These are phyloP conservation scores for Neovahlkampfia damariscottae DNA, from an alignment of 78 protist genomes.

Conservation along the genomic window DNA sequence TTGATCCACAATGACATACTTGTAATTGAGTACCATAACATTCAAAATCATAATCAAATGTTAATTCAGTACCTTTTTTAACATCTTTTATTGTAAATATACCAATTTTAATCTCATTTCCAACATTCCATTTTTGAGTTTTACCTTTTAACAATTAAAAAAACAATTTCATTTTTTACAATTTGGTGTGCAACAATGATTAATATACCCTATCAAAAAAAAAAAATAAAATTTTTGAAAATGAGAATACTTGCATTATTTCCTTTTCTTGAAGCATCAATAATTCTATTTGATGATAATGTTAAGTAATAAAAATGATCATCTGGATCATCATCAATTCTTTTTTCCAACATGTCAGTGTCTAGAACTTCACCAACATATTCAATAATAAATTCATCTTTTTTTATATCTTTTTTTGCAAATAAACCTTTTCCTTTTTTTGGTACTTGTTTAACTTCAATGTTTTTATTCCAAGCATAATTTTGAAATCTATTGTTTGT, in stretches of 20 bases:
- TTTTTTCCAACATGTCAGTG: neutral
- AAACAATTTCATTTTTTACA: neutral
- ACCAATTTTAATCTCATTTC: neutral
- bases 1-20: neutral
- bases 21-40: neutral
- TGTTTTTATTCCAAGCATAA: too few species aligned
- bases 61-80: conserved; percentile 12
- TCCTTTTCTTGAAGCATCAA: conserved; percentile 20
- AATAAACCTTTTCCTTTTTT: conserved; percentile 12
- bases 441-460: too few species aligned
- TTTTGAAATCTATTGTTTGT: too few species aligned
- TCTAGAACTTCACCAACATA: conserved; percentile 20
- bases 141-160: neutral
- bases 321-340: neutral
- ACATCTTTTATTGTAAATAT: conserved; percentile 7
- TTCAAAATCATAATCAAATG: conserved; percentile 15
- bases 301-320: conserved; percentile 14
- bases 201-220: too few species aligned
- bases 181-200: conserved; percentile 30
- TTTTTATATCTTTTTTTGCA: neutral
- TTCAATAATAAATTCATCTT: conserved; percentile 11
- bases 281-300: neutral
- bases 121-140: neutral
- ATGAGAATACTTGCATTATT: conserved; percentile 18
- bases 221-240: too few species aligned